Conservation (phyloP, 2,329 filamentous ascomycete species). For the Claviceps digitariae region DNA sequence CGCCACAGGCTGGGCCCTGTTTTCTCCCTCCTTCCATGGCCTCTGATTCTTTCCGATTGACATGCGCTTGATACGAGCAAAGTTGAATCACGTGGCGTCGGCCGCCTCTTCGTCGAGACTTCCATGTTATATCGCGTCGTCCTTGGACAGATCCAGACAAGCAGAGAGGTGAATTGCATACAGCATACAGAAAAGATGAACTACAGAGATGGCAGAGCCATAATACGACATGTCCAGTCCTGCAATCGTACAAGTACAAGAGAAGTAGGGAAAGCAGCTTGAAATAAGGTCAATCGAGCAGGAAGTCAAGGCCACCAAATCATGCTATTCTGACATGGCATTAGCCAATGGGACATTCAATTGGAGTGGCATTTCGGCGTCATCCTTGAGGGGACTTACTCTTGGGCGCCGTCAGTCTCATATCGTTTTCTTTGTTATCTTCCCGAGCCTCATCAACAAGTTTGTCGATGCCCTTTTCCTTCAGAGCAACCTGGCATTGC, state of each 20-base stretch:
- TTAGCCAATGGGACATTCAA: not conserved
- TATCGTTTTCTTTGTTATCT: slow-evolving; percentile 78
- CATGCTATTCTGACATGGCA: not conserved
- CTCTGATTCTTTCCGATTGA: not conserved
- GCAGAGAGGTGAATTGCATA: not conserved
- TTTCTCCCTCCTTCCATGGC: not conserved
- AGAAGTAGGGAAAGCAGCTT: not conserved
- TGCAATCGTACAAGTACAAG: not conserved
- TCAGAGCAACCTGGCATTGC: slow-evolving; percentile 57
- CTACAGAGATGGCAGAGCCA: not conserved
- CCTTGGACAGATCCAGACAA: not conserved
- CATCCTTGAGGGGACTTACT: slow-evolving; percentile 18
- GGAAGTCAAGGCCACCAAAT: not conserved
- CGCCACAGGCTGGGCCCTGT: not conserved
- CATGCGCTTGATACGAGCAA: not conserved
- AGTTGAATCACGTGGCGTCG: not conserved
- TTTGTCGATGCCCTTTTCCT: slow-evolving; percentile 80
- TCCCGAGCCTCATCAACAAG: slow-evolving; percentile 85
- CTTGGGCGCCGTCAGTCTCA: slow-evolving; percentile 30
- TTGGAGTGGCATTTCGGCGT: not conserved
- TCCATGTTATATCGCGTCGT: too few relatives aligned
- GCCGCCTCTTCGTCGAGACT: not conserved
- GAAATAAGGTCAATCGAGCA: not conserved
- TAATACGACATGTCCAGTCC: not conserved
- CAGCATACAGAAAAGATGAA: not conserved